Evolutionary conservation across 495 filamentous ascomycete species (phyloP).

Genomic region (Massariosphaeria phaeospora): DNA sequence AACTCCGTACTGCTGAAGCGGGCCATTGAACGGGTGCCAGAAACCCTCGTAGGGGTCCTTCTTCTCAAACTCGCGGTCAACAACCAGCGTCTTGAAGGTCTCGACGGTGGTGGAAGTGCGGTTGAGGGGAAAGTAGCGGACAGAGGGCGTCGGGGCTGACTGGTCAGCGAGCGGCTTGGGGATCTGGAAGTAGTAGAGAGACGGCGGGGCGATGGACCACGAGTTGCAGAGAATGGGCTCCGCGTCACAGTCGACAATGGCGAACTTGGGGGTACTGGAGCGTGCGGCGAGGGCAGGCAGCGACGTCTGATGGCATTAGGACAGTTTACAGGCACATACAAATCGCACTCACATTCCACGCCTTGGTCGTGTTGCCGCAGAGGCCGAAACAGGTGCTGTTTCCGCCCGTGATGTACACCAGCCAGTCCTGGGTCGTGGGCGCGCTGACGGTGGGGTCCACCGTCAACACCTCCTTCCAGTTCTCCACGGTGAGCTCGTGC

Average conservation of each 20-base stretch:
- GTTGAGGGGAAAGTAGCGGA: constrained; percentile 39
- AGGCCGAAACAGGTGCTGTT: constrained; percentile 81
- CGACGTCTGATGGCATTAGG: constrained; percentile 54
- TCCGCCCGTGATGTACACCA: constrained; percentile 72
- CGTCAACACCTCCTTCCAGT: constrained; percentile 66
- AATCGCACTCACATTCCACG: constrained; percentile 51
- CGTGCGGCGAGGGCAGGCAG: constrained; percentile 61
- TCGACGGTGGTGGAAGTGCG: constrained; percentile 33
- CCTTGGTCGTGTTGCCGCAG: constrained; percentile 50
- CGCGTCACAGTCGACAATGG: constrained; percentile 70
- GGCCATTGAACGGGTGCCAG: constrained; percentile 77
- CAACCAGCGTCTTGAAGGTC: constrained; percentile 48
- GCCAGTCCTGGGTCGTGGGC: constrained; percentile 65
- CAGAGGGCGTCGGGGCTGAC: constrained; percentile 38
- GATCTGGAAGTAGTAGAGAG: constrained; percentile 68
- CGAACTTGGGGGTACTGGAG: constrained; percentile 65
- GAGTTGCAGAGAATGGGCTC: constrained; percentile 74
- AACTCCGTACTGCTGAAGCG: constrained; percentile 60
- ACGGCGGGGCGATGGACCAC: constrained; percentile 69
- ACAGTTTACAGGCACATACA: constrained; percentile 36
- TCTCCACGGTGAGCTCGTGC: constrained; percentile 58
- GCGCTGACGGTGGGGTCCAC: constrained; percentile 53
- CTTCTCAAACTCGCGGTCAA: constrained; percentile 57
- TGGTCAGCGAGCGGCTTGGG: constrained; percentile 52
- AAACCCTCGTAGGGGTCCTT: constrained; percentile 59